Evolutionary conservation across 306 rosid genomes (phyloP).

Genomic region (Cicer arietinum): DNA sequence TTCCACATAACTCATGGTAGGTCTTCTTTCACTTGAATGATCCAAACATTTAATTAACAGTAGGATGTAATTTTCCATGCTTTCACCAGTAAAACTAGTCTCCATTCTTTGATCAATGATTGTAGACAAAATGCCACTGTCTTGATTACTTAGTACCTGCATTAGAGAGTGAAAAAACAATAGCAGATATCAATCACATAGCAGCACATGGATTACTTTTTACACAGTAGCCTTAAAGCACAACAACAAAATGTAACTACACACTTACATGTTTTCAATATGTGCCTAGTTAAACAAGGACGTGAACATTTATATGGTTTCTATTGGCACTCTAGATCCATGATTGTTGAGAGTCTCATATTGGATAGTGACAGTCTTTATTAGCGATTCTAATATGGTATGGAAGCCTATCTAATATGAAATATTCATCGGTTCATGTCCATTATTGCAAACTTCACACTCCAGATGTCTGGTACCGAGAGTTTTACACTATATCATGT

Average conservation of each 20-base stretch:
- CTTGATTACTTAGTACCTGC: constrained; percentile 62
- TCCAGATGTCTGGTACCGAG: neutral
- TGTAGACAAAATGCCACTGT: constrained; percentile 43
- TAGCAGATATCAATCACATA: constrained; percentile 13
- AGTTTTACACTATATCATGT: neutral
- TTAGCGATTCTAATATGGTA: neutral
- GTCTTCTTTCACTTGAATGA: constrained; percentile 77
- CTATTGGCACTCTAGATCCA: neutral
- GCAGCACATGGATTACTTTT: neutral
- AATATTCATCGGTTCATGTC: neutral
- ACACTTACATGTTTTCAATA: neutral
- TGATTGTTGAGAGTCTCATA: neutral
- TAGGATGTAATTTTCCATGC: constrained; percentile 65
- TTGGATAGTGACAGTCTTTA: neutral
- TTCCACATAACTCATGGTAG: constrained; percentile 72
- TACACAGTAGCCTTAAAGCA: neutral
- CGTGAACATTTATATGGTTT: neutral
- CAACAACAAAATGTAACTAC: neutral
- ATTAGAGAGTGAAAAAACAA: constrained; percentile 6
- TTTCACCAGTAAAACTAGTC: constrained; percentile 77
- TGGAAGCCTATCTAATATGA: neutral
- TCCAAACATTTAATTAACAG: constrained; percentile 63
- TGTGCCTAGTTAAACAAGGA: neutral
- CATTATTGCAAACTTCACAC: neutral
- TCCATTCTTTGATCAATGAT: constrained; percentile 70